Conservation (phyloP, 306 rosid species). For the Aeschynomene evenia region DNA sequence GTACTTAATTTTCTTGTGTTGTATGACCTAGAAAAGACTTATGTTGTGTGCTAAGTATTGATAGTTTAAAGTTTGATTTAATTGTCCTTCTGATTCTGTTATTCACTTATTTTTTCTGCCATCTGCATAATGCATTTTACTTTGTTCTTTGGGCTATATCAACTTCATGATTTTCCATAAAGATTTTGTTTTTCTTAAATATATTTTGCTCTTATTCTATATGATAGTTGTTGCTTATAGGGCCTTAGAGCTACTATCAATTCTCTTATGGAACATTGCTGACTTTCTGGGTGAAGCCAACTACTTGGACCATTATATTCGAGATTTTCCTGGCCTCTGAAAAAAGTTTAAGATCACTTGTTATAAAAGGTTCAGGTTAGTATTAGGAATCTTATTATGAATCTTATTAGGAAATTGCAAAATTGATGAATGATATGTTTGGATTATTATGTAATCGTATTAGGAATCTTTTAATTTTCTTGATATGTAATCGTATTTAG, state of each 20-base stretch:
- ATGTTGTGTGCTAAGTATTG: neutral
- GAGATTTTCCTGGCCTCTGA: constrained; percentile 83
- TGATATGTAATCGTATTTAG: too few relatives aligned
- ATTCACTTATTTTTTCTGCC: constrained; percentile 23
- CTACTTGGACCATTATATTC: constrained; percentile 85
- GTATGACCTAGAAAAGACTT: neutral
- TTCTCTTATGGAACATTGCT: constrained; percentile 70
- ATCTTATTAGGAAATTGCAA: too few relatives aligned
- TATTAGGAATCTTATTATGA: too few relatives aligned
- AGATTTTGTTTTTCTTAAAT: neutral
- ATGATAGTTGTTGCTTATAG: constrained; percentile 42
- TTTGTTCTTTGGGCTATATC: neutral
- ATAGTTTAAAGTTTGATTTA: constrained; percentile 5
- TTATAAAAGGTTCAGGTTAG: too few relatives aligned
- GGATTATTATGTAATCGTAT: too few relatives aligned
- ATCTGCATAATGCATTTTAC: constrained; percentile 26
- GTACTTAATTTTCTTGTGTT: constrained; percentile 13
- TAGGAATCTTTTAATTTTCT: too few relatives aligned
- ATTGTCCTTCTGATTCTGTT: constrained; percentile 3
- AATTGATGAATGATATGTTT: too few relatives aligned
- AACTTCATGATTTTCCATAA: neutral
- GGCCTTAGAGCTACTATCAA: constrained; percentile 80
- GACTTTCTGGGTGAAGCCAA: constrained; percentile 63
- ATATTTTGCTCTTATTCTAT: constrained; percentile 19
- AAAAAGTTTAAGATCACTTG: constrained; percentile 41